Conservation (phyloP, 352 stramenopile genomes). For the Phytopythium montanum region DNA sequence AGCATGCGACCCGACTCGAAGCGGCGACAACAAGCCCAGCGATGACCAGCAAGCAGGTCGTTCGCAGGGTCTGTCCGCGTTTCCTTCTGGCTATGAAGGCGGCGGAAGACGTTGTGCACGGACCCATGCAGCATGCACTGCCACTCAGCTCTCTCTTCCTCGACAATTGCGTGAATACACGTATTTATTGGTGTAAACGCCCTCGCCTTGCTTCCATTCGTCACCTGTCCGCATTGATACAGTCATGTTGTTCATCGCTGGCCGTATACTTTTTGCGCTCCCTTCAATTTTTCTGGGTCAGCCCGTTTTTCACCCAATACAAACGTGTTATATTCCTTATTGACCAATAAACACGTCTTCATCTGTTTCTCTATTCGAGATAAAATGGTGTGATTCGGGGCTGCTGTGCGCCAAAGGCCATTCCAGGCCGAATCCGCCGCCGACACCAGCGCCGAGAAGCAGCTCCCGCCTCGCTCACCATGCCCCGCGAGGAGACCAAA, state of each 20-base stretch:
- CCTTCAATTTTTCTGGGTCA: neutral
- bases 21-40: neutral
- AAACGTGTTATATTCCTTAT: neutral
- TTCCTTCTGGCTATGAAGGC: neutral
- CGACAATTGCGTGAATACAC: conserved; percentile 5
- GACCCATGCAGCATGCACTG: too few relatives aligned
- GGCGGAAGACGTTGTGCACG: neutral
- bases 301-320: neutral
- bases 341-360: neutral
- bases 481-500: conserved; percentile 13
- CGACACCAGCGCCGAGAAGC: neutral
- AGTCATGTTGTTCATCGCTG: neutral
- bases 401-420: neutral
- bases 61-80: neutral
- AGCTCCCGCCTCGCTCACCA: neutral
- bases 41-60: neutral
- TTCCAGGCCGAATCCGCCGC: neutral
- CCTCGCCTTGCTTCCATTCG: neutral
- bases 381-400: neutral
- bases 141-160: neutral
- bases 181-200: conserved; percentile 6
- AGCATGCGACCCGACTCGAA: neutral
- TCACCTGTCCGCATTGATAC: neutral
- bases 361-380: neutral
- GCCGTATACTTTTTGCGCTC: neutral